Percentiles rank a stretch among this genome's conserved stretches.
Conservation (phyloP, 441 rosid species). For the Gossypium trilobum region DNA sequence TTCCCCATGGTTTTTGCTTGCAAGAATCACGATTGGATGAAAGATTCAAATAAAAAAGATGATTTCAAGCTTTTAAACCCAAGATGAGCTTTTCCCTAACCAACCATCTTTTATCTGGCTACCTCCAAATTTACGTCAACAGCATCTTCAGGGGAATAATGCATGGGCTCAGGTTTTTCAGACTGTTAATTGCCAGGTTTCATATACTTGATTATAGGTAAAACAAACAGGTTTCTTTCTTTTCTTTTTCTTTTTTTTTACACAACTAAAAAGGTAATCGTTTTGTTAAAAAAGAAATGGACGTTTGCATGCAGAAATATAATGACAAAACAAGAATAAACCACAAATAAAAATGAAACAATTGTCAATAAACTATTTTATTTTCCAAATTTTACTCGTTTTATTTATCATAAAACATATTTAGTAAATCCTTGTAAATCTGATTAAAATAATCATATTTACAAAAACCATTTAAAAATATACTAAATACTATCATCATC, state of each 20-base stretch:
- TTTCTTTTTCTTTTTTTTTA: background rate
- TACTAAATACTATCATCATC: background rate
- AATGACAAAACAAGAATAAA: background rate
- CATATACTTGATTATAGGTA: background rate
- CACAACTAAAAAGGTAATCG: background rate
- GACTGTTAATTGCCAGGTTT: background rate
- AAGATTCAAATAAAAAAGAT: background rate
- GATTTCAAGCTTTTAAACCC: background rate
- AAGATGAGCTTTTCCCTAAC: background rate
- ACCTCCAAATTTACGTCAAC: background rate
- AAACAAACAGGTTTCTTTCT: background rate
- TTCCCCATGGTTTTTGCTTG: constrained; percentile 4
- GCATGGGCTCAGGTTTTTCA: background rate
- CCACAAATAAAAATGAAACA: background rate
- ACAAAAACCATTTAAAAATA: background rate
- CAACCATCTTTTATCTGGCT: background rate
- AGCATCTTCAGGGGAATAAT: background rate
- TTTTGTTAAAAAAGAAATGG: background rate
- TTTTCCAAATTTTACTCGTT: background rate
- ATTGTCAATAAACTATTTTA: background rate
- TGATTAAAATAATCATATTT: background rate
- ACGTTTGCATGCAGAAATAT: background rate
- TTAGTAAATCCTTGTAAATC: background rate
- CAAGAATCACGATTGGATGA: background rate
- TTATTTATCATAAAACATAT: background rate